A percentile compares a stretch with the other conserved stretches of the same genome.
Evolutionary conservation across 1,139 yeast genomes (phyloP).

Genomic region (Yamadazyma dushanensis): DNA sequence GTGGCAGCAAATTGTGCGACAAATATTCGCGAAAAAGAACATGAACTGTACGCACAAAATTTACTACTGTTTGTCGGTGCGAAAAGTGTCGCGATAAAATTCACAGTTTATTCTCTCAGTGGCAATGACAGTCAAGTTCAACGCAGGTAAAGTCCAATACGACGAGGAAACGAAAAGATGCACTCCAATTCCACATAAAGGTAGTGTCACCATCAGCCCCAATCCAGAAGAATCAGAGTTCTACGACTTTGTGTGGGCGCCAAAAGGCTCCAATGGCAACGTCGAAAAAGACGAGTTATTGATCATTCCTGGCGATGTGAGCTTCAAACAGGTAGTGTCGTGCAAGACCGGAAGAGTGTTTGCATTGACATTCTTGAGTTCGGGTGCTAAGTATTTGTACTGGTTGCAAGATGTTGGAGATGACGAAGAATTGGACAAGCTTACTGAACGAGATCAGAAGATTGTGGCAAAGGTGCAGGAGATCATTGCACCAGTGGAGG

Average conservation of each 20-base stretch:
- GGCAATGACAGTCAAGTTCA: conserved; percentile 47
- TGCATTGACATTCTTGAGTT: conserved; percentile 76
- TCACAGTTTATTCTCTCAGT: conserved; percentile 3
- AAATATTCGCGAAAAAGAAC: too few relatives aligned
- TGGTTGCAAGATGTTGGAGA: conserved; percentile 90
- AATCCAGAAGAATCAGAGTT: conserved; percentile 55
- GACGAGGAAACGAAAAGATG: conserved; percentile 70
- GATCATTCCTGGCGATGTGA: conserved; percentile 90
- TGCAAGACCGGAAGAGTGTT: conserved; percentile 85
- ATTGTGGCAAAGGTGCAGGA: conserved; percentile 54
- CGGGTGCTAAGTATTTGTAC: conserved; percentile 81
- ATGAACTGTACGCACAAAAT: too few relatives aligned
- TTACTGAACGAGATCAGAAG: conserved; percentile 63
- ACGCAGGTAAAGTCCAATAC: conserved; percentile 83
- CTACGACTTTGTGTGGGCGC: conserved; percentile 45
- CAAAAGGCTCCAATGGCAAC: conserved; percentile 34
- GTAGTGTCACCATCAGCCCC: conserved; percentile 65
- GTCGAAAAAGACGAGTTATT: conserved; percentile 67
- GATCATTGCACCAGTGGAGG: conserved; percentile 45
- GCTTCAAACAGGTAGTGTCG: conserved; percentile 72
- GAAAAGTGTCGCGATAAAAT: too few relatives aligned
- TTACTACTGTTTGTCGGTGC: too few relatives aligned
- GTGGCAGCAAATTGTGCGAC: too few relatives aligned
- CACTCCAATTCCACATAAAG: conserved; percentile 76
- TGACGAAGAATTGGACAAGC: conserved; percentile 57